Conservation (phyloP, 768 basidiomycete genomes). For the Amanita fuliginea region DNA sequence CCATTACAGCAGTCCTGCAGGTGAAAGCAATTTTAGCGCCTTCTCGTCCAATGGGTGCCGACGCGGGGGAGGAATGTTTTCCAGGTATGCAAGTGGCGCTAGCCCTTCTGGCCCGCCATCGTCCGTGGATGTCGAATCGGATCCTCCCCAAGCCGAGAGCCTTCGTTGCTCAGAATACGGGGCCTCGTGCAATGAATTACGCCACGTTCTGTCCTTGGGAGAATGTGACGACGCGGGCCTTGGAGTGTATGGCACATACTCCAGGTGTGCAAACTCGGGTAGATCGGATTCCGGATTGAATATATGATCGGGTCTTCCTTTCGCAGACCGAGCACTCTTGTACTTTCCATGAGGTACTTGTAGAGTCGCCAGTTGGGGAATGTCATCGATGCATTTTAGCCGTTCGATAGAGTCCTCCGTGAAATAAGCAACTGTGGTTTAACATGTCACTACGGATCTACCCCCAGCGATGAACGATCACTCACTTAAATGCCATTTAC, state of each 20-base stretch:
- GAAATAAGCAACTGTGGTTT: slow-evolving; percentile 60
- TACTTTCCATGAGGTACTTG: slow-evolving; percentile 57
- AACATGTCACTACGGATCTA: not conserved
- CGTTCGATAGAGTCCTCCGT: slow-evolving; percentile 57
- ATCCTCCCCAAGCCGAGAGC: not conserved
- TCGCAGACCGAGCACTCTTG: slow-evolving; percentile 59
- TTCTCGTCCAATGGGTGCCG: slow-evolving; percentile 58
- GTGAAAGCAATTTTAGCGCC: slow-evolving; percentile 27
- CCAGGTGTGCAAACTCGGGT: slow-evolving; percentile 27
- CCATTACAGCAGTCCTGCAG: slow-evolving; percentile 11
- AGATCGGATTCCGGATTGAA: slow-evolving; percentile 32
- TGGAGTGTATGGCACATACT: slow-evolving; percentile 35
- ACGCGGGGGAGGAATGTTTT: slow-evolving; percentile 49
- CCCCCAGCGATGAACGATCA: not conserved
- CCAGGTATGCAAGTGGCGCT: slow-evolving; percentile 60
- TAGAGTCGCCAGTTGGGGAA: slow-evolving; percentile 38
- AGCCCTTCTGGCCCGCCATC: slow-evolving; percentile 25
- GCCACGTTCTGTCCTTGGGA: slow-evolving; percentile 5
- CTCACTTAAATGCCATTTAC: slow-evolving; percentile 78
- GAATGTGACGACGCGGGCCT: slow-evolving; percentile 13
- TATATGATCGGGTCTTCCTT: slow-evolving; percentile 41
- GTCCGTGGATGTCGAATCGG: slow-evolving; percentile 2
- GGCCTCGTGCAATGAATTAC: not conserved
- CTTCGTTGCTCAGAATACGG: not conserved
- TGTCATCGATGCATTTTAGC: slow-evolving; percentile 53